Percentiles rank a stretch among this genome's conserved stretches.
These are phyloP conservation scores for Cystobasidium slooffiae DNA, from an alignment of 1,284 basidiomycete species.

Conservation along the genomic window DNA sequence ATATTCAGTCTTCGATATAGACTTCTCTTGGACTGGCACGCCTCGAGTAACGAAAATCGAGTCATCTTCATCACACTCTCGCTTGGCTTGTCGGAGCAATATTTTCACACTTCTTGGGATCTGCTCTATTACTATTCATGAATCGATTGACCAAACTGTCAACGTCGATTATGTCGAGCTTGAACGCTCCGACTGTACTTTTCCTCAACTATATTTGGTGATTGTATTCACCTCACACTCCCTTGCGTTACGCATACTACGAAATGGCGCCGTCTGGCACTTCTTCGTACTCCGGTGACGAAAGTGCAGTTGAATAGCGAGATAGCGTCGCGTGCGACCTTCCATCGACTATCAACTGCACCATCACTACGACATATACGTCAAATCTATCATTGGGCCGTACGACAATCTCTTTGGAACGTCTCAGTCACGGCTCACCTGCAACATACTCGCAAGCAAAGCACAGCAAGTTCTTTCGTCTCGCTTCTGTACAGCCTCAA, in stretches of 20 bases:
- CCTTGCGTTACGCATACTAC: neutral
- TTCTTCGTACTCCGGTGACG: neutral
- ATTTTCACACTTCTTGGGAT: neutral
- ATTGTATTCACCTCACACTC: neutral
- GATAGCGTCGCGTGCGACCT: neutral
- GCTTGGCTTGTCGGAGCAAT: neutral
- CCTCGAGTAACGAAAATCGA: neutral
- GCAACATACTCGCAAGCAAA: neutral
- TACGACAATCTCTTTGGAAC: neutral
- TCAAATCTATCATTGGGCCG: neutral
- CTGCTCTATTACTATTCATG: neutral
- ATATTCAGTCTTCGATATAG: too few relatives aligned
- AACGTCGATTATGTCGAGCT: neutral
- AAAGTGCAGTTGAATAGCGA: neutral
- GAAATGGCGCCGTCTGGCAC: neutral
- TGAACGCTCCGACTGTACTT: neutral
- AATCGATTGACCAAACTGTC: neutral
- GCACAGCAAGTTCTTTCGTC: neutral
- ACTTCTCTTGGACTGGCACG: too few relatives aligned
- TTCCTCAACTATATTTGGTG: neutral
- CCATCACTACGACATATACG: too few relatives aligned
- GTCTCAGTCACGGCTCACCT: conserved; percentile 1
- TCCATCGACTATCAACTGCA: neutral
- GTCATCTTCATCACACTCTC: neutral
- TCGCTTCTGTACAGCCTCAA: too few relatives aligned